Evolutionary conservation across 345 rosid species (phyloP), one percentile per base, ranked within the genome.

Genomic region (Eucalyptus dawsonii): DNA sequence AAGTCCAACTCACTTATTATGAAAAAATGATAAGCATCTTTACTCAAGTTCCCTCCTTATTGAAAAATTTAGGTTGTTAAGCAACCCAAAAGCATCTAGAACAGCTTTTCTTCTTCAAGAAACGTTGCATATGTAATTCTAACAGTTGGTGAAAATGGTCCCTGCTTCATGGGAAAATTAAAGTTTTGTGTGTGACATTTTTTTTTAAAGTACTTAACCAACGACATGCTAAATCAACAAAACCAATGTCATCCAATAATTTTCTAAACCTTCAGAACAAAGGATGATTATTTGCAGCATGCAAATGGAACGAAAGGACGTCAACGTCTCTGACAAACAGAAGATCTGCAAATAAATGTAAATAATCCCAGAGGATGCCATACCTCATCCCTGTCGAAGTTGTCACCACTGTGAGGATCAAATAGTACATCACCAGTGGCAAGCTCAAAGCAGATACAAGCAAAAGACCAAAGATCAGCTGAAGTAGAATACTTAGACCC

Each of bases 401-500:
- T 96, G 90, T 94, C 96, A 31, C 95, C 96, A 4, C 95, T 94
- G 90, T 95, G 97, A 27, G 97, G 97, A 90, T 96, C 97, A 90
- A 94, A 95, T 37, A 95, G 96, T 22, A 96, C 97, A 88, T 96
- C 97, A 88, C 97, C 97, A 9, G 97, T 94, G 80, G 95, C 95
- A 88, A 95, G 96, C 94, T 96, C 97, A 93, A 96, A 96, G 90
- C 96, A 95, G 86, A 96, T 96, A 91, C 97, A 96, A 69, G 97
- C 95, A 90, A 95, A 95, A 60, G 97, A 96, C 97, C 97, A 95
- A 56, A 95, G 95, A 92, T 96, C 97, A 8, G 95, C 97, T 37
- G 97, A 93, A 50, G 96, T 96, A 85, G 97, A 95, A 90, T 96
- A 96, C 76, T 95, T 95, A n/a, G 97, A 96, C 90, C 97, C 97